These are phyloP conservation scores for Phytomonas sp. DNA, from an alignment of 208 protist genomes.

Conservation along the genomic window DNA sequence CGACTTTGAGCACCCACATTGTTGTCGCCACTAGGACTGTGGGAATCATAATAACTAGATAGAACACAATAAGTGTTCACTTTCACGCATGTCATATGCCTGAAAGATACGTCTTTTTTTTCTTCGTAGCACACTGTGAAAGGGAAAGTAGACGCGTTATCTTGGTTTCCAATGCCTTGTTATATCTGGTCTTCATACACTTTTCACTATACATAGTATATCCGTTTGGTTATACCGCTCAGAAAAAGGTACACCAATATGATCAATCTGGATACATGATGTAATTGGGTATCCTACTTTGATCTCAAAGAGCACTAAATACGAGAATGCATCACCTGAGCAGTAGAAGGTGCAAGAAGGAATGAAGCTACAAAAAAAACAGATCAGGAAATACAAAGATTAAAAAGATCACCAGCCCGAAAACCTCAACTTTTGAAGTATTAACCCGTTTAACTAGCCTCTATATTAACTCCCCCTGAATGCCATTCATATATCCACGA, in stretches of 20 bases:
- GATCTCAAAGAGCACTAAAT: background rate
- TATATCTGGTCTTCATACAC: background rate
- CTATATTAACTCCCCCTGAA: background rate
- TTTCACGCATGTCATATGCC: background rate
- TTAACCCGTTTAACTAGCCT: background rate
- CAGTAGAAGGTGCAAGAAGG: background rate
- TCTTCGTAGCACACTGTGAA: background rate
- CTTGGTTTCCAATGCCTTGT: background rate
- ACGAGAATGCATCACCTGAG: background rate
- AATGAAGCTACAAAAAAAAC: background rate
- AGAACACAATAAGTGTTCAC: background rate
- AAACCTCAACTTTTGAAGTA: background rate
- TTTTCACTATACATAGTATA: background rate
- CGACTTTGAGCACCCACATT: background rate
- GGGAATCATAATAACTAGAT: background rate
- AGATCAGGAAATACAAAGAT: background rate
- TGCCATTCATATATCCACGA: conserved; percentile 78
- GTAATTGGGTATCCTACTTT: background rate
- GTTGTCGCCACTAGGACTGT: background rate
- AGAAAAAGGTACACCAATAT: background rate
- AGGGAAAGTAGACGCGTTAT: background rate
- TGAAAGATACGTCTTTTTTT: background rate
- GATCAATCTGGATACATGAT: background rate
- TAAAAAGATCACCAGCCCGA: background rate
- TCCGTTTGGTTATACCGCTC: background rate